Evolutionary conservation across 2,329 filamentous ascomycete genomes (phyloP), one percentile per base, ranked within the genome.

Genomic region (Septoria petroselini): DNA sequence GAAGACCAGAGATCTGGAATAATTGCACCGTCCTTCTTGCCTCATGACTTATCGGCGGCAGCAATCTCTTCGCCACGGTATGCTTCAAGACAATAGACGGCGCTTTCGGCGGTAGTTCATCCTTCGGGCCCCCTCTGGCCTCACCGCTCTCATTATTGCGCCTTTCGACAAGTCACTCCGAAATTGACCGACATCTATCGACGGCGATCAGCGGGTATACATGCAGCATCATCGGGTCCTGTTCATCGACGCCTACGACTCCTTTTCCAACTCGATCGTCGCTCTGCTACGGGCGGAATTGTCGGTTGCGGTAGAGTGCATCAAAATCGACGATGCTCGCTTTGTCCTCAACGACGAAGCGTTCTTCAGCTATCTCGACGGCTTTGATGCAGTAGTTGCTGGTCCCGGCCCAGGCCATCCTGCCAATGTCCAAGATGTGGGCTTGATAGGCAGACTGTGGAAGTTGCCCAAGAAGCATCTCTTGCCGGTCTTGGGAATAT

Each of bases 231-330:
- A 56, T 41, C 62, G 58, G 33, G 53, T 97, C 55, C 81, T 97
- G 56, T 95, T 95, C 71, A 77, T 98, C 59, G 93, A 97, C 69
- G 91, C 91, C 55, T 95, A 95, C 71, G 93, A 98, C 73, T 96
- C 91, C 34, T 98, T 96, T 71, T 88, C 90, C 48, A 91, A 95
- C 72, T 97, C 96, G 72, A 93, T 97, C 62, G 83, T 94, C 45
- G 84, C 87, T 4, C 80, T 95, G 27, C 77, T 97, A 39, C 80
- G 85, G 60, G 82, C 84, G 3, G 76, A 81, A 3, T 76, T 95
- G 7, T 72, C 77, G 52, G 85, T 80, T 15, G 79, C 80, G 38
- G 61, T 67, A 19, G 59, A 62, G 29, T 80, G 86, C 35, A 75
- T 95, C 52, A 81, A 80, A 55, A 90, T 94, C 60, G 87, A 76